Conservation (phyloP, 768 basidiomycete species). For the Boletellus ananas region DNA sequence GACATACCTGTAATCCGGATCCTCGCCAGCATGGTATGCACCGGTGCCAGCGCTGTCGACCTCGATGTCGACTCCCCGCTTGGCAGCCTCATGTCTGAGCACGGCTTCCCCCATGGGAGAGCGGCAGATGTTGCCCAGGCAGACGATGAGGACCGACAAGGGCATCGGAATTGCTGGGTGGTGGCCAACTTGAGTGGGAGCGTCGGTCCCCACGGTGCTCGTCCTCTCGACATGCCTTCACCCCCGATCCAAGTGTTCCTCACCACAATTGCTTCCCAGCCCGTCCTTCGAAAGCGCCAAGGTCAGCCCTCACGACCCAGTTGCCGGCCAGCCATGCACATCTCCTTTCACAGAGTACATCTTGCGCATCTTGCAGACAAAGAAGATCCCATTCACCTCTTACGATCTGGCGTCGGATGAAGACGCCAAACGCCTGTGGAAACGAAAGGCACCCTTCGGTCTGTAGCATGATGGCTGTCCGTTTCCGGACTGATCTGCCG, state of each 20-base stretch:
- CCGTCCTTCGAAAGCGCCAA: constrained; percentile 74
- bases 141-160: constrained; percentile 68
- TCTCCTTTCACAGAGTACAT: constrained; percentile 58
- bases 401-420: constrained; percentile 87
- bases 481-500: constrained; percentile 1
- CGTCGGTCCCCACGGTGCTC: constrained; percentile 2
- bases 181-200: not conserved
- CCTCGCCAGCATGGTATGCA: constrained; percentile 78
- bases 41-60: constrained; percentile 87
- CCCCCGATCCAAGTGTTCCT: constrained; percentile 79
- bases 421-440: constrained; percentile 76
- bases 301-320: constrained; percentile 38
- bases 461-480: constrained; percentile 4
- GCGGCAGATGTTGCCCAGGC: constrained; percentile 83
- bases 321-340: not conserved
- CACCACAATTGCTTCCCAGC: constrained; percentile 85
- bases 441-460: constrained; percentile 73
- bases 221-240: constrained; percentile 53
- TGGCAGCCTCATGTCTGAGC: constrained; percentile 59
- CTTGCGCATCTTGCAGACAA: constrained; percentile 76
- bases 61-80: constrained; percentile 60
- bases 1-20: constrained; percentile 73
- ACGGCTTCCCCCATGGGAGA: constrained; percentile 94
- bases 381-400: constrained; percentile 77
- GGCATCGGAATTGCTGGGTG: constrained; percentile 19